Evolutionary conservation across 345 rosid genomes (phyloP), one percentile per base, ranked within the genome.

Genomic region (Euphorbia peplus): DNA sequence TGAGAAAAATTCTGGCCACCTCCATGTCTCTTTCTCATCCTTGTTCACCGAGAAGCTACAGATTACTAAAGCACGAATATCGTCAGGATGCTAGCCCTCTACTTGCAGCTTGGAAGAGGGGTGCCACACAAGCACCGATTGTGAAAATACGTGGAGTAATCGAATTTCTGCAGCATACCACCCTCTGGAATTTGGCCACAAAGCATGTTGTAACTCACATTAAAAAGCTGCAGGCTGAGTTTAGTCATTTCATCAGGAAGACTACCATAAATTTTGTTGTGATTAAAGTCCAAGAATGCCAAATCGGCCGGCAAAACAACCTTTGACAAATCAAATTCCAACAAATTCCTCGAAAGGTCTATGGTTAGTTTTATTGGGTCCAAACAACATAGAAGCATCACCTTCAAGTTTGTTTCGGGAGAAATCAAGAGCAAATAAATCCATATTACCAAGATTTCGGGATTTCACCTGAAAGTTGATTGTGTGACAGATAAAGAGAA

Each of bases 71-170:
- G 6, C 37, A 32, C 37, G 6, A 32, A 32, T 32, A 32, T 3
- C 37, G 6, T 32, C 37, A 3, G 37, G 37, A 6, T 6, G 6
- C 37, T 32, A 6, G 4, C 6, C 37, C n/a, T n/a, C 66, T 76
- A 82, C 71, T 83, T 77, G 78, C 90, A 84, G 70, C 41, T 70
- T 0, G 32, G 58, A 30, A 92, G 93, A 12, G 95, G 98, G 22
- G 84, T 79, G n/a, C 95, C 98, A 53, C 97, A 90, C 79, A 93
- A 69, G 81, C 98, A 93, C 71, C 74, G 64, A 41, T 88, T 93
- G 63, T 88, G 97, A 69, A 85, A 70, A 68, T 86, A 90, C 0
- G 81, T 3, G 13, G 78, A 70, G 64, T 68, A 69, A 69, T 80
- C 93, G 62, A 90, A 80, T 4, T 64, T 78, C 86, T 90, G 90